Base-by-base conservation (phyloP, 2,329 filamentous ascomycete genomes). In the Simplicillium sp. region DNA sequence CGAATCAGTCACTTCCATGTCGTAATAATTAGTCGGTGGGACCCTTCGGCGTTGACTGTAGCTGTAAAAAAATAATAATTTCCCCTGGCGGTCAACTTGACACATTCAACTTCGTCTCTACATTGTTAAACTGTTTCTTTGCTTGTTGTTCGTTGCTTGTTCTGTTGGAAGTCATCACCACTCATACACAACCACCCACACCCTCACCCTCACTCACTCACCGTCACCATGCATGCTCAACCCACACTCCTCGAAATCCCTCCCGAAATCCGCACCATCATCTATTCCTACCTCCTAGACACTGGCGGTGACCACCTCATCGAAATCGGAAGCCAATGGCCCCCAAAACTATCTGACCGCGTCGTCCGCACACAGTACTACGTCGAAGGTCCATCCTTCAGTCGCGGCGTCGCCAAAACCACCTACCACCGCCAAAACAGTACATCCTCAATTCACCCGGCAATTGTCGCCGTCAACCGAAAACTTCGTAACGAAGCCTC, bases 401-500 rank as follows among this genome's bases (percentile, higher is more conserved):
- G 61, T 33, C 61, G 64, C 12, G 60, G 61, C 42, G 65, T 62
- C 42, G 64, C 57, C 45, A 54, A 68, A 40, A 80, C 77, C 7
- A 80, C 77, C 4, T 82, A 81, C 56, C 49, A 47, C 40, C 50
- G 48, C 44, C 47, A 51, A 15, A 40, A 37, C 39, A 45, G 42
- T 31, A 44, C 50, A 39, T 6, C 7, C 4, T 40, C 61, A 53
- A 59, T 70, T 50, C 59, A 73, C 56, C 53, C 64, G 25, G 50
- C 67, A 38, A 60, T 73, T 49, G 59, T 77, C 65, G 50, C 57
- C 38, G 62, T 61, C 15, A 70, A 62, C 50, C 61, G 62, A 33
- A 62, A 63, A 40, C 61, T 79, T 38, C 64, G 80, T 53, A 60
- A 65, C 44, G 77, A 82, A 54, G 70, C 72, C n/a, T 60, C 70